A percentile compares a stretch with the other conserved stretches of the same genome.
Conservation (phyloP, 768 basidiomycete species). For the Tylopilus vinaceipallidus region DNA sequence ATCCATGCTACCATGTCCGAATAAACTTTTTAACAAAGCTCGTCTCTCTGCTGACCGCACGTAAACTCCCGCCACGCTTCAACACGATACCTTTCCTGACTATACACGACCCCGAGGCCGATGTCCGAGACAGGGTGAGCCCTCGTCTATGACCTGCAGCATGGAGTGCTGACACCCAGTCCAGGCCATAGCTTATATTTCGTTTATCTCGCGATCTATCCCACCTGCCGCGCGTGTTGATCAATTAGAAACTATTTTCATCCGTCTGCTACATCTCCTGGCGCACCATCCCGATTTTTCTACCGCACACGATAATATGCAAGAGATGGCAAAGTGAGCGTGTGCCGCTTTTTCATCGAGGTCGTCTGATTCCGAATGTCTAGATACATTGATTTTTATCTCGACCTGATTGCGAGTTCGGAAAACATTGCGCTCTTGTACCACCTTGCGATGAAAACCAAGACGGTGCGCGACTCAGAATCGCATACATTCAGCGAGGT, state of each 20-base stretch:
- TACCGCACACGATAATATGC: slow-evolving; percentile 60
- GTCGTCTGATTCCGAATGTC: neutral
- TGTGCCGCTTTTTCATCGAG: neutral
- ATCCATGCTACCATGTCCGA: slow-evolving; percentile 86
- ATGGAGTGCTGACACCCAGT: slow-evolving; percentile 4
- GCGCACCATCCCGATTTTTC: slow-evolving; percentile 95
- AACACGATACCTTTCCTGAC: slow-evolving; percentile 86
- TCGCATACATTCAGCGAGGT: slow-evolving; percentile 72
- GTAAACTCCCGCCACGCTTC: slow-evolving; percentile 68
- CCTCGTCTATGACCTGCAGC: neutral
- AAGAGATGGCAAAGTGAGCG: slow-evolving; percentile 78
- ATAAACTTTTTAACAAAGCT: slow-evolving; percentile 75
- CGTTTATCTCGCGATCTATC: slow-evolving; percentile 45
- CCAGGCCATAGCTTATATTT: slow-evolving; percentile 60
- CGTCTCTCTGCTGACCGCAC: slow-evolving; percentile 54
- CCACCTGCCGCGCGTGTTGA: slow-evolving; percentile 54
- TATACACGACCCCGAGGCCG: slow-evolving; percentile 87
- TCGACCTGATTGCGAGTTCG: slow-evolving; percentile 69
- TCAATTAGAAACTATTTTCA: slow-evolving; percentile 78
- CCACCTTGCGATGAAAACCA: slow-evolving; percentile 76
- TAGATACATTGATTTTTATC: slow-evolving; percentile 88
- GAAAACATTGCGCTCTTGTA: slow-evolving; percentile 86
- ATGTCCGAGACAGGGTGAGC: slow-evolving; percentile 66
- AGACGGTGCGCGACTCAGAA: slow-evolving; percentile 82
- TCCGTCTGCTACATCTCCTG: slow-evolving; percentile 81